These are phyloP conservation scores for Stromatinia cepivora DNA, from an alignment of 2,329 filamentous ascomycete genomes.

Conservation along the genomic window DNA sequence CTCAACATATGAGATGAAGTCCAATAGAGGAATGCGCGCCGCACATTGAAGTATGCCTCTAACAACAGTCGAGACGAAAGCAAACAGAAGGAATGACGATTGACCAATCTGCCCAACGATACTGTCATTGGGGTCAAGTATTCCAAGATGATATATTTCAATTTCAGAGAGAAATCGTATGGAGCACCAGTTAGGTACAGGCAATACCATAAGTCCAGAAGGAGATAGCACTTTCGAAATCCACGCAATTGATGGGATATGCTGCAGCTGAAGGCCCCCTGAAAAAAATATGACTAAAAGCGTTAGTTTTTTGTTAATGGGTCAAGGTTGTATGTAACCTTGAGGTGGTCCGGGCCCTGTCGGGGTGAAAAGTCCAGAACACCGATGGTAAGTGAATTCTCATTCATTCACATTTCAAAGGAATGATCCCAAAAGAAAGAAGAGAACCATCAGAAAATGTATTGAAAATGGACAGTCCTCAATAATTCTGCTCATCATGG, in stretches of 20 bases:
- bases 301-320: neutral
- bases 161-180: neutral
- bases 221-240: neutral
- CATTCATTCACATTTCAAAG: neutral
- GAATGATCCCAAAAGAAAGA: neutral
- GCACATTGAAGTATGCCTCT: neutral
- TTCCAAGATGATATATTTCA: neutral
- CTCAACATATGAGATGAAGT: neutral
- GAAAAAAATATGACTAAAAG: neutral
- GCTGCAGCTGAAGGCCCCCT: neutral
- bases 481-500: neutral
- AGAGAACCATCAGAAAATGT: neutral
- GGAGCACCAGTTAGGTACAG: too few species aligned
- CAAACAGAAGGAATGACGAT: neutral
- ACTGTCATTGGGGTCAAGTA: neutral
- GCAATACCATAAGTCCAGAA: neutral
- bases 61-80: neutral
- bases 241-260: neutral
- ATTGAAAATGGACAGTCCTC: neutral
- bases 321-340: neutral
- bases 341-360: neutral
- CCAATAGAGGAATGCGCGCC: neutral
- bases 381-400: slow-evolving; percentile 6
- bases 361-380: neutral
- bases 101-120: neutral